Conservation (phyloP, 441 rosid species). For the Theobroma grandiflorum region DNA sequence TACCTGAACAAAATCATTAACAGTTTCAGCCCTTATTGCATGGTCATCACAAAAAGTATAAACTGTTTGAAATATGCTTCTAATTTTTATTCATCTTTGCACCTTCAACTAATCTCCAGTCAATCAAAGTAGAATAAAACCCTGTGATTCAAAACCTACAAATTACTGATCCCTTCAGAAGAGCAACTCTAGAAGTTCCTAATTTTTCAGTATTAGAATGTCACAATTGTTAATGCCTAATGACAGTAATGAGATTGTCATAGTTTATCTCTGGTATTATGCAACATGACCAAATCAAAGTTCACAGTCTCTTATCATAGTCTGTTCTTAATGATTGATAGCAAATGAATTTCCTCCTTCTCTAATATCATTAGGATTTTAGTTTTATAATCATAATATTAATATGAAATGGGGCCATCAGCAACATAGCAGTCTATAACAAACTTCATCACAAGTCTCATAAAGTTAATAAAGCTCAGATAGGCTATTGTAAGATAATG, state of each 20-base stretch:
- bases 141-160: neutral
- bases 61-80: neutral
- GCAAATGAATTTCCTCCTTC: neutral
- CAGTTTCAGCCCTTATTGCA: slow-evolving; percentile 11
- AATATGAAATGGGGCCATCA: neutral
- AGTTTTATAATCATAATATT: neutral
- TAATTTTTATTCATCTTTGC: neutral
- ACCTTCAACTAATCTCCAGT: slow-evolving; percentile 7
- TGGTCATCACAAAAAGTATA: slow-evolving; percentile 6
- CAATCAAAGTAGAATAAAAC: neutral
- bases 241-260: neutral
- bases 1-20: slow-evolving; percentile 28
- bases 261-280: neutral
- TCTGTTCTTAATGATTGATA: neutral
- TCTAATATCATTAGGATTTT: neutral
- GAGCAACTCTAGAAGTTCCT: neutral
- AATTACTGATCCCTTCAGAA: neutral
- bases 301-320: neutral
- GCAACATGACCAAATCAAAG: neutral
- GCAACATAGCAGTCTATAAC: neutral
- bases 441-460: slow-evolving; percentile 6
- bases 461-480: neutral
- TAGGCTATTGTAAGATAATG: neutral
- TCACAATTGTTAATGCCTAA: neutral
- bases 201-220: neutral